These are phyloP conservation scores for Daldinia caldariorum DNA, from an alignment of 495 filamentous ascomycete genomes.

Conservation along the genomic window DNA sequence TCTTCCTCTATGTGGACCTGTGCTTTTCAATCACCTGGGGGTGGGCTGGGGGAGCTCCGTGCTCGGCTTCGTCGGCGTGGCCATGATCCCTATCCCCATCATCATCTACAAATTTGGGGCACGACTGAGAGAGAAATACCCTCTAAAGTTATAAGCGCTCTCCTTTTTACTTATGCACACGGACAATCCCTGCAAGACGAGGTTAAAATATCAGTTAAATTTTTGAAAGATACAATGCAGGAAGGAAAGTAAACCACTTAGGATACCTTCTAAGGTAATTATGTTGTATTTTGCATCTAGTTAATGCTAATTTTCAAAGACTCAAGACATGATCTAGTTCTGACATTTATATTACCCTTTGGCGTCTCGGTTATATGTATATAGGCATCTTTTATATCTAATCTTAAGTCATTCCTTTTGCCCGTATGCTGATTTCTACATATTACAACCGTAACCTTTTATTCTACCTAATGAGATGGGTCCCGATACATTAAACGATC, in stretches of 20 bases:
- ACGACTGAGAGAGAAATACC: conserved; percentile 42
- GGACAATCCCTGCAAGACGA: background rate
- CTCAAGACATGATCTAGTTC: background rate
- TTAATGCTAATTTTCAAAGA: background rate
- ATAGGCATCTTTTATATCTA: conserved; percentile 6
- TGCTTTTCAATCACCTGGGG: conserved; percentile 60
- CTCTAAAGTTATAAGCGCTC: conserved; percentile 30
- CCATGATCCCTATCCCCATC: conserved; percentile 57
- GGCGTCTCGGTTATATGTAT: background rate
- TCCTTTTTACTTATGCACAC: background rate
- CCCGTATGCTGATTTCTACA: background rate
- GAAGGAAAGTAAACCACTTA: background rate
- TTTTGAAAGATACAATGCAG: background rate
- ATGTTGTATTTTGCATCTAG: background rate
- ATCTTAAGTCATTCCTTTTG: background rate
- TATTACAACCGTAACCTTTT: background rate
- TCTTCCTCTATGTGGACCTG: conserved; percentile 61
- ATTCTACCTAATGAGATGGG: background rate
- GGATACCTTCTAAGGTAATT: too few species aligned
- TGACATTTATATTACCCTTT: background rate
- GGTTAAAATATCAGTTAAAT: background rate
- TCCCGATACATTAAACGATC: background rate
- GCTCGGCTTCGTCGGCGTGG: conserved; percentile 61
- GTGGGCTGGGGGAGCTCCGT: conserved; percentile 66
- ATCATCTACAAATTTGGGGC: conserved; percentile 43